These are phyloP conservation scores for Globisporangium heterothallicum DNA, from an alignment of 352 stramenopile species.

Conservation along the genomic window DNA sequence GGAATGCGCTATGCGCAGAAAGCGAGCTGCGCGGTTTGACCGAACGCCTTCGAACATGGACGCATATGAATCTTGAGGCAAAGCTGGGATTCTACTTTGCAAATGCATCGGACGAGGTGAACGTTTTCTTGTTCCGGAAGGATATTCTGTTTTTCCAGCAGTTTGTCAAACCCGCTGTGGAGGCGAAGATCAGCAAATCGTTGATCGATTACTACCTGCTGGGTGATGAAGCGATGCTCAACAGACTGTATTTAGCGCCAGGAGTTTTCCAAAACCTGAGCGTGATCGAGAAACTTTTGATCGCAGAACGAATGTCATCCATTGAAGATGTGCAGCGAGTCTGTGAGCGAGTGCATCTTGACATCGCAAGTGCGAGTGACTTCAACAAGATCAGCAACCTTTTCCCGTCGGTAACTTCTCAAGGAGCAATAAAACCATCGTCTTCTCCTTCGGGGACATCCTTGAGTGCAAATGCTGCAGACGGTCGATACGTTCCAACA, in stretches of 20 bases:
- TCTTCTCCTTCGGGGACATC: too few relatives aligned
- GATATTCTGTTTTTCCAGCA: slow-evolving; percentile 41
- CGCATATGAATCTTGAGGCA: slow-evolving; percentile 7
- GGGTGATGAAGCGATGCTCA: slow-evolving; percentile 21
- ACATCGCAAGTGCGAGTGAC: slow-evolving; percentile 14
- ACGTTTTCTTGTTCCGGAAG: slow-evolving; percentile 55
- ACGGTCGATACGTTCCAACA: too few relatives aligned
- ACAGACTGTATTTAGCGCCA: slow-evolving; percentile 20
- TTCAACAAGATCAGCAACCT: slow-evolving; percentile 12
- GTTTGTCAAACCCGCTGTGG: slow-evolving; percentile 27
- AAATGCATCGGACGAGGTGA: slow-evolving; percentile 42
- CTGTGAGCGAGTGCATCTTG: slow-evolving; percentile 24
- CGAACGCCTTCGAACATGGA: slow-evolving; percentile 32
- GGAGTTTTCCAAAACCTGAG: slow-evolving; percentile 26
- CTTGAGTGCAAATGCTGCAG: too few relatives aligned
- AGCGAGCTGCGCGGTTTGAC: slow-evolving; percentile 18
- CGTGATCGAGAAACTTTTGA: slow-evolving; percentile 35
- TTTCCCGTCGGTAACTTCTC: slow-evolving; percentile 28
- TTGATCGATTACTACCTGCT: slow-evolving; percentile 54
- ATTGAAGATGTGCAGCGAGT: slow-evolving; percentile 15
- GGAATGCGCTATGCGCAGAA: slow-evolving; percentile 17
- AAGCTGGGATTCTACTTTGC: slow-evolving; percentile 36
- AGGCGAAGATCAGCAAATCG: slow-evolving; percentile 41
- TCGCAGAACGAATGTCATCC: slow-evolving; percentile 23
- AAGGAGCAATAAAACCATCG: slow-evolving; percentile 2